Percentiles rank a stretch among this genome's conserved stretches.
These are phyloP conservation scores for Flagelloscypha sp. DNA, from an alignment of 768 basidiomycete species.

Conservation along the genomic window DNA sequence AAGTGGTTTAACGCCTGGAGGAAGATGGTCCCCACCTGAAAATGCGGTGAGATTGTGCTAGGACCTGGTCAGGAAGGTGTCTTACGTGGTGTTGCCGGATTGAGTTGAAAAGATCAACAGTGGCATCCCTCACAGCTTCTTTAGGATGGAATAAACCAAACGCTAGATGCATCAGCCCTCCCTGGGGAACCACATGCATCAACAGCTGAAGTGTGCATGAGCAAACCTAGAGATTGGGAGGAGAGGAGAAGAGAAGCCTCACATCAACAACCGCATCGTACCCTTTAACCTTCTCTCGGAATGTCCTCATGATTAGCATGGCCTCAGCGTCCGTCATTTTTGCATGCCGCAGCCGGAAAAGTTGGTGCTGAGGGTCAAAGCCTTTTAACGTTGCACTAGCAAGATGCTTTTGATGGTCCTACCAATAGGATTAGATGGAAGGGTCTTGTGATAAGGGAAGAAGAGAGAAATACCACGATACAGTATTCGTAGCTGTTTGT, in stretches of 20 bases:
- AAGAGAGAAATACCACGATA: slow-evolving; percentile 40
- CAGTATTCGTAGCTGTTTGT: slow-evolving; percentile 74
- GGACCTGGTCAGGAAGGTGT: slow-evolving; percentile 7
- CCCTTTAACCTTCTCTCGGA: slow-evolving; percentile 62
- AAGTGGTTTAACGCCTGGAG: slow-evolving; percentile 80
- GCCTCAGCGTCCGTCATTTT: slow-evolving; percentile 67
- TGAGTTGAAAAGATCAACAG: slow-evolving; percentile 78
- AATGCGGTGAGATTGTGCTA: slow-evolving; percentile 4
- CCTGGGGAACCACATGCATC: slow-evolving; percentile 66
- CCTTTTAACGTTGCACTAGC: slow-evolving; percentile 57
- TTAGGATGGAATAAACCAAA: slow-evolving; percentile 90
- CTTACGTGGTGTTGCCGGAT: slow-evolving; percentile 70
- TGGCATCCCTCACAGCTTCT: slow-evolving; percentile 64
- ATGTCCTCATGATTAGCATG: slow-evolving; percentile 60
- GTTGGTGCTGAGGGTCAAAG: slow-evolving; percentile 82
- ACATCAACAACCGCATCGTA: slow-evolving; percentile 93
- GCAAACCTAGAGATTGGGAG: slow-evolving; percentile 2
- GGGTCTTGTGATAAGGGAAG: neutral
- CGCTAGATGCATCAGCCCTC: slow-evolving; percentile 78
- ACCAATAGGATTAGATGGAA: slow-evolving; percentile 2
- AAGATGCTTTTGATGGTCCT: slow-evolving; percentile 63
- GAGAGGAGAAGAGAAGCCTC: slow-evolving; percentile 11
- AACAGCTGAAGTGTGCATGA: slow-evolving; percentile 53
- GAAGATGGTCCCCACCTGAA: slow-evolving; percentile 71
- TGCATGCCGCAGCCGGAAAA: slow-evolving; percentile 68